Evolutionary conservation across 148 eudicot genomes (phyloP).

Genomic region (Fallopia convolvulus): DNA sequence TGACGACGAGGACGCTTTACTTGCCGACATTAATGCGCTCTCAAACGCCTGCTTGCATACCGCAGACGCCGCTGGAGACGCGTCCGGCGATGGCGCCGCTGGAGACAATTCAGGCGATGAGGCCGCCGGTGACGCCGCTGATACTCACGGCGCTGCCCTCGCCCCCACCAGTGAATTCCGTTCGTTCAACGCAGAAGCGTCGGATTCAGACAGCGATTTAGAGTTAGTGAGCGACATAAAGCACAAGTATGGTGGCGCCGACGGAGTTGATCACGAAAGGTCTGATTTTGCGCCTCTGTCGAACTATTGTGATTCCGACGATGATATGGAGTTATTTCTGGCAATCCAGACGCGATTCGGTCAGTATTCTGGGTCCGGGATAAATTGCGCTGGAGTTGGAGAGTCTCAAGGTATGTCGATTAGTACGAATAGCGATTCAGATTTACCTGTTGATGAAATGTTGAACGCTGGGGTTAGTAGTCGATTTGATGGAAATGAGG

Average conservation of each 20-base stretch:
- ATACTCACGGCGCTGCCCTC: too few relatives aligned
- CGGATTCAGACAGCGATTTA: constrained; percentile 40
- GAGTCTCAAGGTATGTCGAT: not conserved
- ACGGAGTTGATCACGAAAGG: constrained; percentile 24
- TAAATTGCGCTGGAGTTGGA: constrained; percentile 13
- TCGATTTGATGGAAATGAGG: constrained; percentile 11
- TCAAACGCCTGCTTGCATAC: constrained; percentile 36
- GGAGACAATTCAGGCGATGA: not conserved
- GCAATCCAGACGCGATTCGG: constrained; percentile 55
- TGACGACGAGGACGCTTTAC: constrained; percentile 40
- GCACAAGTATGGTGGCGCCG: constrained; percentile 30
- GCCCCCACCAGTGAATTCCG: not conserved
- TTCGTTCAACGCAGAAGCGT: constrained; percentile 5
- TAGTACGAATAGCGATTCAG: not conserved
- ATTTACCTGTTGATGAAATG: not conserved
- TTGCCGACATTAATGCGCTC: constrained; percentile 49
- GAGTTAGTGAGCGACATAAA: constrained; percentile 45
- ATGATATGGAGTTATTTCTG: constrained; percentile 65
- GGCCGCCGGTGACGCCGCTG: not conserved
- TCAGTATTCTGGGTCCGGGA: constrained; percentile 21
- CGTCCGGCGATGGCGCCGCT: not conserved
- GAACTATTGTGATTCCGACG: constrained; percentile 33
- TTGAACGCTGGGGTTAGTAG: not conserved
- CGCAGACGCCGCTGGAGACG: constrained; percentile 8
- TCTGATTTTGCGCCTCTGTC: constrained; percentile 47